Evolutionary conservation across 192 early-diverging fungal genomes (phyloP), one percentile per base, ranked within the genome.

Genomic region (Paraglomus brasilianum): DNA sequence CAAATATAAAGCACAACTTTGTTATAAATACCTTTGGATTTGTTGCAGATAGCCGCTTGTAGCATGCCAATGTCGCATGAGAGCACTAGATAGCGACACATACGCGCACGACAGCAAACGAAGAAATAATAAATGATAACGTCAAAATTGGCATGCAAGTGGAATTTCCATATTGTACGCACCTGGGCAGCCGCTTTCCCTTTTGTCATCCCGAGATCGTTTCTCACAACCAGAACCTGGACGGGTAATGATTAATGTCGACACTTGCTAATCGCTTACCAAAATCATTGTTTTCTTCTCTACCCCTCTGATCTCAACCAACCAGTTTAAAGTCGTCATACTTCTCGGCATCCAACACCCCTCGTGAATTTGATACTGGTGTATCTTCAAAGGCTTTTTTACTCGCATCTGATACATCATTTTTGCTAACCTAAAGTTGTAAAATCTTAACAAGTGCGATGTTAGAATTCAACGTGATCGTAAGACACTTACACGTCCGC

Each of bases 131-230:
- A 3, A 30, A 30, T 30, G 30, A 30, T 30, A 30, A 30, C 3
- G 30, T 30, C 30, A 30, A 30, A 3, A 3, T 1, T 3, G 3
- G 30, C 3, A 30, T 30, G 30, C 30, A 30, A 1, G 30, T 30
- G 3, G 1, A n/a, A 30, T 30, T 30, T 30, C 30, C 30, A 39
- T 6, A 24, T 13, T 21, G 48, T 70, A 21, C 51, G 14, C 45
- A 82, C 80, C 77, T 97, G 95, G 11, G 95, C 94, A 0, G 94
- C 94, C 17, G 91, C 85, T 72, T 98, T 98, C 38, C 96, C 96
- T 74, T 96, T 96, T 19, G 82, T 85, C 96, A 98, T 98, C 40
- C 86, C 90, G 30, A 98, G 78, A 74, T 98, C 96, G 1, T 86
- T 92, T 22, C 95, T 87, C 8, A 98, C 82, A 4, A 95, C 77